Evolutionary conservation across 75 land plant species (phyloP).

Genomic region (Sequoia sempervirens): DNA sequence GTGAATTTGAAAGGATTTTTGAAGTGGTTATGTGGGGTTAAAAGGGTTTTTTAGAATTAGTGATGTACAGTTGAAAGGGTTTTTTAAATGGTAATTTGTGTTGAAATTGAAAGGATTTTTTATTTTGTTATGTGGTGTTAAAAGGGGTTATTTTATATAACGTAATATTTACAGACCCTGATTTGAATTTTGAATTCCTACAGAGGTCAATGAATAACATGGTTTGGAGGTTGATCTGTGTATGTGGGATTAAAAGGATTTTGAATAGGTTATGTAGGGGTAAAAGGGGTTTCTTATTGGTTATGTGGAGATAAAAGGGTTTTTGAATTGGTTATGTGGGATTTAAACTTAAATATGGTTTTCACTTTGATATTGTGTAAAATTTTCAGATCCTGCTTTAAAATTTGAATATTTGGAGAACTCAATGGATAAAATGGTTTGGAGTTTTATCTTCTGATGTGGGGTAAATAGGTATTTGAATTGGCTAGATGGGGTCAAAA

Average conservation of each 20-base stretch:
- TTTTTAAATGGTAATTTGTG: not conserved
- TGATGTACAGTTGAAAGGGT: not conserved
- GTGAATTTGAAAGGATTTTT: not conserved
- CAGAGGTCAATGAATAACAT: not conserved
- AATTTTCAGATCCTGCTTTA: too few species aligned
- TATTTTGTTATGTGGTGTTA: not conserved
- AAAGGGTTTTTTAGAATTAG: not conserved
- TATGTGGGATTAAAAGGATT: not conserved
- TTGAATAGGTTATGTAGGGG: too few species aligned
- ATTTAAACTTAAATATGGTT: not conserved
- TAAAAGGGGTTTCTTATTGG: not conserved
- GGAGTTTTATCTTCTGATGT: too few species aligned
- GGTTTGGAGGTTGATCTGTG: not conserved
- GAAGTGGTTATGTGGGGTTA: not conserved
- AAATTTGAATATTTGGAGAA: too few species aligned
- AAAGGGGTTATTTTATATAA: not conserved
- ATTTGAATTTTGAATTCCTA: not conserved
- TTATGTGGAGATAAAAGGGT: not conserved
- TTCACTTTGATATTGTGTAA: not conserved
- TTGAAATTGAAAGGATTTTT: not conserved
- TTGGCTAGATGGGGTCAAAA: too few species aligned
- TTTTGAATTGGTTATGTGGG: not conserved
- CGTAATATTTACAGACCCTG: not conserved
- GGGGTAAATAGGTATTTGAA: too few species aligned
- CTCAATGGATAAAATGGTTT: too few species aligned